Percentiles rank a stretch among this genome's conserved stretches.
phyloP scores from a whole-genome alignment of 2,329 filamentous ascomycete species.

The Lecanosticta acicola region DNA sequence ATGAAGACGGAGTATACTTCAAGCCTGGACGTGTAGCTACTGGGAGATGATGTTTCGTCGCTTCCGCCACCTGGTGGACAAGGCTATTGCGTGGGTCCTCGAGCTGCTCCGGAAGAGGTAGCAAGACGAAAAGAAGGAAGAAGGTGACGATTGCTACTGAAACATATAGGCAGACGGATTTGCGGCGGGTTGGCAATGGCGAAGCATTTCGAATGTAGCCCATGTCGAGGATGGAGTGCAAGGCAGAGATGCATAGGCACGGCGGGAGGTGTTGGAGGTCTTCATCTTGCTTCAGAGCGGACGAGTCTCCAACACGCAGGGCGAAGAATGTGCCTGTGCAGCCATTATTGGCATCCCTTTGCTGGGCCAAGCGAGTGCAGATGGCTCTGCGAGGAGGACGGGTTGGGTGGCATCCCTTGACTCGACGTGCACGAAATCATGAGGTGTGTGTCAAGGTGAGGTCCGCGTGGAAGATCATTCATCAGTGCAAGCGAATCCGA shows the following conservation, averaged over 20 bases:
- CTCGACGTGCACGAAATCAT: neutral
- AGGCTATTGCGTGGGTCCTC: constrained; percentile 12
- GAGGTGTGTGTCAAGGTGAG: too few relatives aligned
- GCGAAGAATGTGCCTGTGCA: neutral
- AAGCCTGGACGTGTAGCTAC: neutral
- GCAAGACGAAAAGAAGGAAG: constrained; percentile 4
- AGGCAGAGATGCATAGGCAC: too few relatives aligned
- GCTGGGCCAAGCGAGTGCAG: neutral
- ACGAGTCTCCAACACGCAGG: neutral
- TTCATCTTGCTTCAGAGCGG: neutral
- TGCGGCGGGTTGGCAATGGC: neutral
- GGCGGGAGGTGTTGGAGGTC: neutral
- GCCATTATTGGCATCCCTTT: neutral
- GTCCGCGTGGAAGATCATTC: too few relatives aligned
- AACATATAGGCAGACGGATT: neutral
- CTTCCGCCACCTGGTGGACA: constrained; percentile 14
- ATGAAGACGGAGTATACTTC: neutral
- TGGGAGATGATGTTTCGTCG: constrained; percentile 4
- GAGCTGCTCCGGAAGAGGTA: constrained; percentile 13
- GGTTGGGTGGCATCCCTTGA: neutral
- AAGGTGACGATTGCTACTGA: neutral
- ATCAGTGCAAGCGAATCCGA: too few relatives aligned
- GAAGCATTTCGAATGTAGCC: neutral
- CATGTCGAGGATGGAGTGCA: neutral
- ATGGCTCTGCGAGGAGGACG: neutral